These are phyloP conservation scores for Fraxinus americana DNA, from an alignment of 257 asterid genomes.

Conservation along the genomic window DNA sequence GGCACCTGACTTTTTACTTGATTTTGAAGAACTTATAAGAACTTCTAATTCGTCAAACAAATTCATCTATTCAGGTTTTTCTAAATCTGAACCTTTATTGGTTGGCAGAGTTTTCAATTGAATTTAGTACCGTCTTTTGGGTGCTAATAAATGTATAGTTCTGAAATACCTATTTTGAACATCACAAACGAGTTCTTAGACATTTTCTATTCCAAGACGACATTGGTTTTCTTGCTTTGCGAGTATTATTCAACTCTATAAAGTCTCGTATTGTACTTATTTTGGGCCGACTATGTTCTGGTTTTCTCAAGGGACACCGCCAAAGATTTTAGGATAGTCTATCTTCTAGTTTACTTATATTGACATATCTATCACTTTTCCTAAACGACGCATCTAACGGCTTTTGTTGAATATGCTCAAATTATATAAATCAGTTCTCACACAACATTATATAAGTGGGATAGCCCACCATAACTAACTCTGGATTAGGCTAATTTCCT, in stretches of 20 bases:
- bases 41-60: neutral
- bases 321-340: neutral
- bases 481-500: neutral
- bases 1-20: too few relatives aligned
- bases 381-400: neutral
- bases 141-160: neutral
- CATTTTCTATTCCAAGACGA: neutral
- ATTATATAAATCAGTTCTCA: neutral
- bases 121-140: neutral
- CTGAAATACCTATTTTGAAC: neutral
- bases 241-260: neutral
- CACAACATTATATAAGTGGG: neutral
- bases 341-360: neutral
- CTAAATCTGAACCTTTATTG: neutral
- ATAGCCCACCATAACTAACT: neutral
- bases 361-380: neutral
- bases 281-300: neutral
- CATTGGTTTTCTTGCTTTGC: neutral
- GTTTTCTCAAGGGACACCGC: neutral
- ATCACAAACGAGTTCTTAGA: neutral
- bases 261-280: neutral
- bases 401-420: neutral
- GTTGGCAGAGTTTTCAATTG: neutral
- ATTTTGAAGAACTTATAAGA: neutral
- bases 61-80: neutral